phyloP scores from a whole-genome alignment of 1,284 basidiomycete species.

The Heterobasidion occidentale region DNA sequence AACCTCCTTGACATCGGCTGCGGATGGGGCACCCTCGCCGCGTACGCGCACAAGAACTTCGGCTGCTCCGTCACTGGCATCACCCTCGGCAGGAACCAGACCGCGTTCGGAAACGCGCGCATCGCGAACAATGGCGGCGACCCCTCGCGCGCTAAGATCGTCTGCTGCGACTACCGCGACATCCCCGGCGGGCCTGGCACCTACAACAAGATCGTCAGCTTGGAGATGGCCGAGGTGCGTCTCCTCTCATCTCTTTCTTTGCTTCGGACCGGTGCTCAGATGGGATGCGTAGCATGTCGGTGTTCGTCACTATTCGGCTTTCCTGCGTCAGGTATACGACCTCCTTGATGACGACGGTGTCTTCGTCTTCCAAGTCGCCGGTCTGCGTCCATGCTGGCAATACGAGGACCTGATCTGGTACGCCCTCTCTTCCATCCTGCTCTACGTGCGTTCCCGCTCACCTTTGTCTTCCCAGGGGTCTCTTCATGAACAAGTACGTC shows the following conservation, averaged over 20 bases:
- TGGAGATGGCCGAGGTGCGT: constrained; percentile 95
- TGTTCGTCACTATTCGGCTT: constrained; percentile 85
- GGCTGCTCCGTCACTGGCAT: constrained; percentile 93
- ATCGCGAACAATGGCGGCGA: constrained; percentile 68
- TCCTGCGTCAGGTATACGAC: constrained; percentile 89
- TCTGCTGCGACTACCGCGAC: constrained; percentile 94
- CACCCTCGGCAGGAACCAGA: constrained; percentile 87
- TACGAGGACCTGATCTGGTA: constrained; percentile 96
- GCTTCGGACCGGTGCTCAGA: constrained; percentile 3
- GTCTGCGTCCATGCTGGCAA: constrained; percentile 91
- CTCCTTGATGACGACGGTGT: constrained; percentile 92
- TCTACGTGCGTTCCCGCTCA: neutral
- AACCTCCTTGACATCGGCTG: constrained; percentile 91
- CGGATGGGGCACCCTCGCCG: constrained; percentile 94
- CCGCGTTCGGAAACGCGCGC: constrained; percentile 87
- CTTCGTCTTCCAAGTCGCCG: constrained; percentile 95
- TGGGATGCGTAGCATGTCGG: constrained; percentile 72
- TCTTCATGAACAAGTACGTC: constrained; percentile 95
- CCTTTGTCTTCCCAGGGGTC: constrained; percentile 40
- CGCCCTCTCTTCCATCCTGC: constrained; percentile 12
- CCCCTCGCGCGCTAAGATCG: constrained; percentile 77
- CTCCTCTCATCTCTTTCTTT: neutral
- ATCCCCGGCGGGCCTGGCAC: constrained; percentile 76
- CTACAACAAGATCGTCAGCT: constrained; percentile 92
- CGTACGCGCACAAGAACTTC: constrained; percentile 97